A percentile compares a stretch with the other conserved stretches of the same genome.
phyloP scores from a whole-genome alignment of 345 rosid genomes.

The Eucalyptus marginata region DNA sequence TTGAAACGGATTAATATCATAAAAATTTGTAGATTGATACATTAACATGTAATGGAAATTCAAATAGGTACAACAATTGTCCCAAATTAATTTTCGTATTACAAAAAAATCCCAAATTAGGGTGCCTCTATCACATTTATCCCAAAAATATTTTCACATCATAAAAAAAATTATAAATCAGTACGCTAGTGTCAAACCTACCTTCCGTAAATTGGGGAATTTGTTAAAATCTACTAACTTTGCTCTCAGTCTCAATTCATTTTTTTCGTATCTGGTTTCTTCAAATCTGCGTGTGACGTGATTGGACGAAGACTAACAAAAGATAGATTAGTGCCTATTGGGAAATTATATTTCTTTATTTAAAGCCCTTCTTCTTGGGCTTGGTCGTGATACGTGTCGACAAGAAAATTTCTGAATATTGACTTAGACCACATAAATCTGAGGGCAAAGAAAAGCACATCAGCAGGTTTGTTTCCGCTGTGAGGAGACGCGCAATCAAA shows the following conservation, averaged over 20 bases:
- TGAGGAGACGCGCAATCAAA: background rate
- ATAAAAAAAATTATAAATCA: too few species aligned
- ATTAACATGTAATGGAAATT: too few species aligned
- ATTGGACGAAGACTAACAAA: background rate
- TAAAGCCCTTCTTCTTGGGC: background rate
- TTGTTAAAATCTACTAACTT: background rate
- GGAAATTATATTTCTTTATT: background rate
- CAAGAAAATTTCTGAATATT: background rate
- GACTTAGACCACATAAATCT: background rate
- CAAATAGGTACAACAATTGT: background rate
- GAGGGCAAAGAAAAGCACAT: background rate
- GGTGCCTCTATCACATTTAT: background rate
- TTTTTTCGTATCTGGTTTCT: background rate
- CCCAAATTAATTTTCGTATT: too few species aligned
- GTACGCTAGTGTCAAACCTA: too few species aligned
- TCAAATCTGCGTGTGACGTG: background rate
- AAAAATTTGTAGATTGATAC: too few species aligned
- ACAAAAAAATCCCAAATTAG: background rate
- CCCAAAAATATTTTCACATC: background rate
- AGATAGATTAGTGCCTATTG: background rate
- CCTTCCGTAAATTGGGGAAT: background rate
- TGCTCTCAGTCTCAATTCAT: background rate
- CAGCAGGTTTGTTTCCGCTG: background rate
- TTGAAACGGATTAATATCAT: too few species aligned
- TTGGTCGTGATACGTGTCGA: background rate